phyloP scores from a whole-genome alignment of 352 stramenopile species.

The Globisporangium acanthophoron region DNA sequence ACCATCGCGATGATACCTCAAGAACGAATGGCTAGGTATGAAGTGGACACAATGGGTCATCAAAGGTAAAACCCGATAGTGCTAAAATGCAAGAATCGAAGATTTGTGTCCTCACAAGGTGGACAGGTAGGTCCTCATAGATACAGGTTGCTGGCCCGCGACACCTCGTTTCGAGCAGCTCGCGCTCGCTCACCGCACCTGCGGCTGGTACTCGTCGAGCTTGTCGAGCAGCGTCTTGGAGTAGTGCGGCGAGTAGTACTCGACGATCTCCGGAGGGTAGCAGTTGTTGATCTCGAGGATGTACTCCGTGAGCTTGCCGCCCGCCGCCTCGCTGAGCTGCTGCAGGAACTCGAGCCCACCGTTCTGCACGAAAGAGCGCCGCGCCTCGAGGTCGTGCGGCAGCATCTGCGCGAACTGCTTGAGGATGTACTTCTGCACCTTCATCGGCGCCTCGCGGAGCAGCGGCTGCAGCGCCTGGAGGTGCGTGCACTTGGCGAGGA shows the following conservation, averaged over 20 bases:
- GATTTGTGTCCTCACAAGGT: no score
- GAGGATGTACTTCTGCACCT: constrained; percentile 96
- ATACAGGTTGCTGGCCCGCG: not conserved
- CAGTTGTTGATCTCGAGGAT: constrained; percentile 96
- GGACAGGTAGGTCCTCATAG: not conserved
- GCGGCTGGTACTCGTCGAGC: constrained; percentile 92
- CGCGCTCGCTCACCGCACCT: constrained; percentile 49
- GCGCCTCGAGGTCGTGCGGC: constrained; percentile 90
- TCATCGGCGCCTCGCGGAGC: constrained; percentile 88
- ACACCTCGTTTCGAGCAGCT: no score
- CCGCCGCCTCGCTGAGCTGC: constrained; percentile 88
- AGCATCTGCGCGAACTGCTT: constrained; percentile 94
- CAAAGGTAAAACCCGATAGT: no score
- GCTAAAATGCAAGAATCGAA: no score
- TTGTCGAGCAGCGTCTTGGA: constrained; percentile 95
- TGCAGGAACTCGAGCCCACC: constrained; percentile 92
- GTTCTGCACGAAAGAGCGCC: constrained; percentile 91
- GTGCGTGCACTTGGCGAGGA: constrained; percentile 94
- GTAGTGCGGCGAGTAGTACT: constrained; percentile 96
- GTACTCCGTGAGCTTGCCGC: constrained; percentile 93
- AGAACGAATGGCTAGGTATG: no score
- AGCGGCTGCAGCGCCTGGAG: constrained; percentile 90
- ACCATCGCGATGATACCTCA: constrained; percentile 19
- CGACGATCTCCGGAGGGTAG: constrained; percentile 94
- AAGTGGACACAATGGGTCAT: no score